A percentile compares a stretch with the other conserved stretches of the same genome.
These are phyloP conservation scores for Pseudomonodictys pantanalensis DNA, from an alignment of 495 filamentous ascomycete species.

Conservation along the genomic window DNA sequence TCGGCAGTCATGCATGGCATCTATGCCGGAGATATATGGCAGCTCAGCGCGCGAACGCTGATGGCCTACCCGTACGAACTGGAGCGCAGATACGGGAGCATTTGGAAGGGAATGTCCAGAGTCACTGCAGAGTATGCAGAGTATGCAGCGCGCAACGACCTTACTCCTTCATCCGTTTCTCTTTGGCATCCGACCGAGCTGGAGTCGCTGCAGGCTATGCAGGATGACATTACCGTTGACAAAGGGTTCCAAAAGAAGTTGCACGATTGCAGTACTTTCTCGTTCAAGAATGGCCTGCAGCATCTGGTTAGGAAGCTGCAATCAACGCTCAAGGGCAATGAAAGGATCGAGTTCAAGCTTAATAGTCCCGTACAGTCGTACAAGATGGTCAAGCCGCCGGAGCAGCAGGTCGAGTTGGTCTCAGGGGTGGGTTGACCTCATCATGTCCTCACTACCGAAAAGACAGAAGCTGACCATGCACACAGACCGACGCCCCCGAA, in stretches of 20 bases:
- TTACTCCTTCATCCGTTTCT: too few species aligned
- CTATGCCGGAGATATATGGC: conserved; percentile 85
- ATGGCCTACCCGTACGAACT: conserved; percentile 52
- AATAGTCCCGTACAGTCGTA: conserved; percentile 40
- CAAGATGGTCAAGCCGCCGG: neutral
- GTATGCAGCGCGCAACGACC: too few species aligned
- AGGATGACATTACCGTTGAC: conserved; percentile 12
- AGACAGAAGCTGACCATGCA: neutral
- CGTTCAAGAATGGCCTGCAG: conserved; percentile 59
- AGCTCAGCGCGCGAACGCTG: conserved; percentile 67
- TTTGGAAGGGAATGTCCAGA: conserved; percentile 14
- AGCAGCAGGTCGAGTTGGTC: neutral
- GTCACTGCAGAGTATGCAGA: neutral
- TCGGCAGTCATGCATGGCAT: conserved; percentile 86
- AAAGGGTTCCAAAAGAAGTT: conserved; percentile 21
- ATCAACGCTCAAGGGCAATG: conserved; percentile 43
- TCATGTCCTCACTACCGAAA: neutral
- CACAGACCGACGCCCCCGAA: conserved; percentile 6
- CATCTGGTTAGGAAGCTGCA: conserved; percentile 51
- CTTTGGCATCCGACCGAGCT: conserved; percentile 10
- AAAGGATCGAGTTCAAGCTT: conserved; percentile 55
- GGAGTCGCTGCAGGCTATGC: neutral
- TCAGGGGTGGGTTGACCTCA: conserved; percentile 7
- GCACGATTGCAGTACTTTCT: conserved; percentile 52
- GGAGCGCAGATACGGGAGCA: conserved; percentile 47